Evolutionary conservation across 2,329 filamentous ascomycete species (phyloP), one percentile per base, ranked within the genome.

Genomic region (Penicillium frequentans): DNA sequence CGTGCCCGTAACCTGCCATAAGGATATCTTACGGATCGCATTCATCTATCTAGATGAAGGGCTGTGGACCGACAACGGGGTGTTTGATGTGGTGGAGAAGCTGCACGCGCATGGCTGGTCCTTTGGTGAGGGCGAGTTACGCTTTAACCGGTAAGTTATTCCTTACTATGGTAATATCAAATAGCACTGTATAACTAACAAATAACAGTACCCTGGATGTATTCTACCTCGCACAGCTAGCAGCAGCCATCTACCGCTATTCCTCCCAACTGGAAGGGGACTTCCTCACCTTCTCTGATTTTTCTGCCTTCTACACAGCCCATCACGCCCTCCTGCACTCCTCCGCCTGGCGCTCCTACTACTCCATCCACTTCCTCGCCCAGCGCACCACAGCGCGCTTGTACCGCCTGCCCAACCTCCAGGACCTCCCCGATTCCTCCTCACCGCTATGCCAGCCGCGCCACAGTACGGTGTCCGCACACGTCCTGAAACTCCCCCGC

Each of bases 171-270:
- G n/a, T 47, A 23, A 48, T 47, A 42, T 13, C 27, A 19, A 56
- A 51, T 56, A 52, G 39, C 37, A 56, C 54, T 46, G 27, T 51
- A 50, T 46, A 46, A 39, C 43, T 54, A 21, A 59, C 19, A 57
- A 55, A 54, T 33, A 27, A 61, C 42, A 64, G 64, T 49, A 60
- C 63, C 47, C 58, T 66, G 24, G 64, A 66, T 57, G 23, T 65
- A 48, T 66, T 66, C 57, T 64, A 65, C 57, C 56, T 65, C 21
- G 54, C 54, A 35, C 59, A 66, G 49, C 50, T 66, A 13, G 56
- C 56, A 54, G 63, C 58, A 48, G 64, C 56, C 33, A 60, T 65
- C 55, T 61, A 66, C 59, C 58, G 58, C 58, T 58, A 47, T 19
- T 54, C 58, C 48, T 16, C 50, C 37, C 57, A 59, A 60, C 54